A percentile compares a stretch with the other conserved stretches of the same genome.
phyloP scores from a whole-genome alignment of 192 early-diverging fungal genomes.

The Chytriomyces sp. region DNA sequence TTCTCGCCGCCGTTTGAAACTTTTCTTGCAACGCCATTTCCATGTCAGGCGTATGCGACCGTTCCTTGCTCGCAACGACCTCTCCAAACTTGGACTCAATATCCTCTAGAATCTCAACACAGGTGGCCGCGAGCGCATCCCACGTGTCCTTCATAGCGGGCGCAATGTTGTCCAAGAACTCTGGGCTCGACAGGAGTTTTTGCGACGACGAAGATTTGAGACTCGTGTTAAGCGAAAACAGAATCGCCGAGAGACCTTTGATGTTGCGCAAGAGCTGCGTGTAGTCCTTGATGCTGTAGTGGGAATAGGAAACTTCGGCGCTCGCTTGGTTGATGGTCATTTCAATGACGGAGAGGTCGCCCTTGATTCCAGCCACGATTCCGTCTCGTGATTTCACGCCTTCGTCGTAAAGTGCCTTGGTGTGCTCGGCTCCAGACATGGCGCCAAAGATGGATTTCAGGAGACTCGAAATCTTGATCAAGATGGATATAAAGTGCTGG shows the following conservation, averaged over 20 bases:
- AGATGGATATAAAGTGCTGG: background rate
- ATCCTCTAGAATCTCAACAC: conserved; percentile 1
- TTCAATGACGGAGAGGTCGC: background rate
- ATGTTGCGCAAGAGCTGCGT: background rate
- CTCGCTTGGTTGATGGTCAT: background rate
- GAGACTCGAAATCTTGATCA: background rate
- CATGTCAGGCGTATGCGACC: background rate
- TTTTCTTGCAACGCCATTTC: background rate
- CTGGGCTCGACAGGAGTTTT: background rate
- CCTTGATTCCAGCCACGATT: background rate
- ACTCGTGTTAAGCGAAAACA: conserved; percentile 3
- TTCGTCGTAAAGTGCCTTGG: background rate
- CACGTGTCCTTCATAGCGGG: background rate
- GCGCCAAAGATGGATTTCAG: background rate
- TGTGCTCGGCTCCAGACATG: background rate
- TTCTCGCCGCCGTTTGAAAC: background rate
- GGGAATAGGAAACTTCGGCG: conserved; percentile 14
- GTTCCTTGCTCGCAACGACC: background rate
- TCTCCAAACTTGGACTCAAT: conserved; percentile 4
- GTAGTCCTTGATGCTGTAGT: conserved; percentile 5
- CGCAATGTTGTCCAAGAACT: background rate
- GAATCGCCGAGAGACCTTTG: background rate
- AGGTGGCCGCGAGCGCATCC: background rate
- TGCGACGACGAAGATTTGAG: background rate
- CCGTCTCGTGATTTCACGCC: background rate